Conservation (phyloP, 2,329 filamentous ascomycete genomes). For the Ascochyta lentis region DNA sequence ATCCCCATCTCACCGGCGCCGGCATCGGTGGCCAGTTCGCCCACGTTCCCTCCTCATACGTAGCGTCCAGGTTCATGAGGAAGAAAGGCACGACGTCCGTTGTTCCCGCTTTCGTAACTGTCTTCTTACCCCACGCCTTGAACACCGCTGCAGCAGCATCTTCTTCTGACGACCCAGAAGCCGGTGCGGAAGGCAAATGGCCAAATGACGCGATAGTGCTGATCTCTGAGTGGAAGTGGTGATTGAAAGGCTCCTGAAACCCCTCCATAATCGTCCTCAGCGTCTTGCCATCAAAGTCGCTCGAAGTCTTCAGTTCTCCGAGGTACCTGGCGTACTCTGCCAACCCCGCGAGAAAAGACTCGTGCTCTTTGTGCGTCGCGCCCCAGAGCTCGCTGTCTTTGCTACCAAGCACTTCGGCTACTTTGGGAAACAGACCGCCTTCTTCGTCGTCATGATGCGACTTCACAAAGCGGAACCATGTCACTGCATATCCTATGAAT, state of each 20-base stretch:
- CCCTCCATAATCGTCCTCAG: conserved; percentile 36
- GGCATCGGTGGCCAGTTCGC: conserved; percentile 71
- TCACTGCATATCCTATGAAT: conserved; percentile 45
- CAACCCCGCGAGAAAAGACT: conserved; percentile 39
- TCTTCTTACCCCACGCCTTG: conserved; percentile 68
- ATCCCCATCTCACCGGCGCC: conserved; percentile 63
- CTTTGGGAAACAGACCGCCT: conserved; percentile 42
- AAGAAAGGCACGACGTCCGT: conserved; percentile 70
- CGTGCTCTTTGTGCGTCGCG: conserved; percentile 44
- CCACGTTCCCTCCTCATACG: conserved; percentile 66
- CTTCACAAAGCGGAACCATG: conserved; percentile 47
- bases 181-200: conserved; percentile 60
- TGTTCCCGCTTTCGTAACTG: conserved; percentile 66
- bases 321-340: conserved; percentile 35
- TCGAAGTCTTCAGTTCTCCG: conserved; percentile 21
- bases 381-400: conserved; percentile 35
- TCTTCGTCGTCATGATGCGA: conserved; percentile 50
- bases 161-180: conserved; percentile 51
- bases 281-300: conserved; percentile 31
- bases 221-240: conserved; percentile 47
- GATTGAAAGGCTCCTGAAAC: conserved; percentile 36
- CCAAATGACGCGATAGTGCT: conserved; percentile 45
- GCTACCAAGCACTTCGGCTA: conserved; percentile 37
- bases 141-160: conserved; percentile 59
- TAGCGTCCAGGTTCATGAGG: conserved; percentile 67